Base-by-base conservation (phyloP, 805 yeast genomes). In the Groenewaldozyma salmanticensis region DNA sequence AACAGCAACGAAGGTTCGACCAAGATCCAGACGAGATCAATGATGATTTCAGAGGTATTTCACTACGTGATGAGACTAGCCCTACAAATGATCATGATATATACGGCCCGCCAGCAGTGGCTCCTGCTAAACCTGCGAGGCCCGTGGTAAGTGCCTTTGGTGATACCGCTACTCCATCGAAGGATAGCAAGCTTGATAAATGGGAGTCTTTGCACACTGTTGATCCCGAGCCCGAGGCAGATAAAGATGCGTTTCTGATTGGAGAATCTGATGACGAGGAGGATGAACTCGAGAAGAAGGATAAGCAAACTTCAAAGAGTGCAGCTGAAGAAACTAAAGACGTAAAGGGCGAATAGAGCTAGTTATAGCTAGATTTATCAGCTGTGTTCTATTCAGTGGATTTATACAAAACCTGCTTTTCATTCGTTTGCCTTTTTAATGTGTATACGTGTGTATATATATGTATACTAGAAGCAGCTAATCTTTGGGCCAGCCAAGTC, bases 11-110 rank as follows among this genome's bases (percentile, higher is more conserved):
- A 55, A 50, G 50, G 31, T 63, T 59, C 42, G 80, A 74, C 47
- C 75, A 72, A 36, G 81, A 75, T 38, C 79, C 79, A 1, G 69
- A 70, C 42, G 76, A 70, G 45, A 62, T 74, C 43, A 60, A 65
- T 39, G 62, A 66, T 46, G 75, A 72, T 44, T 74, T 75, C 57
- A 71, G 68, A 47, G 69, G 68, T 27, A 65, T 74, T 42, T 64
- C 65, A 42, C 61, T 74, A 53, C 59, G 61, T 32, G 68, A 70
- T 51, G 62, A 59, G 37, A 60, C 59, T 11, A 37, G 24, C 11
- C 46, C 37, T 15, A 40, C 43, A 22, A 29, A 27, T 24, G 57
- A 59, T 20, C 35, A 31, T 31, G 35, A 33, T 19, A 67, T 71
- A 31, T 53, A 52, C 35, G 55, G 65, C 35, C 47, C 54, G 21